A percentile compares a stretch with the other conserved stretches of the same genome.
phyloP scores from a whole-genome alignment of 805 yeast species.

The Cyberlindnera xishuangbannaensis region DNA sequence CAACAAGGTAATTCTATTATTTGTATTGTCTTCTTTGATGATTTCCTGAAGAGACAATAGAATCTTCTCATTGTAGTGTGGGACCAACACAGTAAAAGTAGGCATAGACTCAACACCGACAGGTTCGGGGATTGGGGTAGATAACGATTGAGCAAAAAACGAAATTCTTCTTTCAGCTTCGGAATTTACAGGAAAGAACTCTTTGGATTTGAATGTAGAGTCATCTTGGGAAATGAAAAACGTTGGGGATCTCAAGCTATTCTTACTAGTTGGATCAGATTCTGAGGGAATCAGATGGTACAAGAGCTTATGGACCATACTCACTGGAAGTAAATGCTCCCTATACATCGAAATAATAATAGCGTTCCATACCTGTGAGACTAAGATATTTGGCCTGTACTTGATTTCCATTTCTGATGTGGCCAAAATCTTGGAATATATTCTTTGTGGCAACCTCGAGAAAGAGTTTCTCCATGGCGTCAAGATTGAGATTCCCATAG shows the following conservation, averaged over 20 bases:
- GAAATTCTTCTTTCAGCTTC: constrained; percentile 82
- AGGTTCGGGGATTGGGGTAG: constrained; percentile 79
- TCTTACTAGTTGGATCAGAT: constrained; percentile 30
- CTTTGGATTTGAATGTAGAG: constrained; percentile 54
- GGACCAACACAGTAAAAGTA: constrained; percentile 75
- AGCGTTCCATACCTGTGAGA: constrained; percentile 78
- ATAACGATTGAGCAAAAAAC: constrained; percentile 83
- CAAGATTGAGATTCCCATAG: constrained; percentile 78
- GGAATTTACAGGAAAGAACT: constrained; percentile 52
- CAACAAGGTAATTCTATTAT: constrained; percentile 68
- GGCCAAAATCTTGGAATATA: constrained; percentile 59
- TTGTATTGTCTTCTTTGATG: constrained; percentile 58
- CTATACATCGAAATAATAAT: constrained; percentile 78
- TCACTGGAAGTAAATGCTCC: constrained; percentile 70
- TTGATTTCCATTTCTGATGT: constrained; percentile 32
- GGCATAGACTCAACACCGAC: constrained; percentile 68
- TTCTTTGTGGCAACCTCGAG: constrained; percentile 69
- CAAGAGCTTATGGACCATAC: constrained; percentile 60
- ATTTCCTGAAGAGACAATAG: constrained; percentile 69
- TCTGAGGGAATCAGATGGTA: constrained; percentile 36
- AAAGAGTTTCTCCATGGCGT: constrained; percentile 86
- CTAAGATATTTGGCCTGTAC: constrained; percentile 45
- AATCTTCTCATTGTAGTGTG: constrained; percentile 84
- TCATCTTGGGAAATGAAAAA: constrained; percentile 84
- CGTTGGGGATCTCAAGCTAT: constrained; percentile 57